Conservation (phyloP, 495 filamentous ascomycete species). For the Thermothielavioides terrestris region DNA sequence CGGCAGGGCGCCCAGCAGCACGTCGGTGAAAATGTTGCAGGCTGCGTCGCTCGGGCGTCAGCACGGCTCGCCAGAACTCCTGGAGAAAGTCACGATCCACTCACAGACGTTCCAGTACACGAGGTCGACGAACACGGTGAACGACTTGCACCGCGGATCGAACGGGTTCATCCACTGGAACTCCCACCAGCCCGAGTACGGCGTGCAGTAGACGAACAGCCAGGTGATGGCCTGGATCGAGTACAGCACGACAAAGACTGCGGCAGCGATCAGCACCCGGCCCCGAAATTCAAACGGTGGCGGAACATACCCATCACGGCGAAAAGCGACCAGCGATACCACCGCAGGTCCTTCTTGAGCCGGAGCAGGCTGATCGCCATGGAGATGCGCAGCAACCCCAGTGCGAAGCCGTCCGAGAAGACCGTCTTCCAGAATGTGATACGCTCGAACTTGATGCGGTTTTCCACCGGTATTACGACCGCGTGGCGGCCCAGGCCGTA, state of each 20-base stretch:
- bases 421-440: constrained; percentile 30
- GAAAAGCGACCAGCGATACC: constrained; percentile 15
- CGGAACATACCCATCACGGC: constrained; percentile 13
- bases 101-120: constrained; percentile 4
- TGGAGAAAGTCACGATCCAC: not conserved
- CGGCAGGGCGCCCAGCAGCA: constrained; percentile 1
- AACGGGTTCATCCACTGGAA: constrained; percentile 4
- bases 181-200: constrained; percentile 8
- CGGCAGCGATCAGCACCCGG: not conserved
- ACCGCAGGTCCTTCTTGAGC: constrained; percentile 6
- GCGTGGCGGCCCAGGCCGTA: constrained; percentile 33
- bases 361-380: constrained; percentile 23
- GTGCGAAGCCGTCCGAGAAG: constrained; percentile 24
- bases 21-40: constrained; percentile 6
- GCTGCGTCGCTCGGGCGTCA: not conserved
- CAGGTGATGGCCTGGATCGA: constrained; percentile 20
- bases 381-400: constrained; percentile 35
- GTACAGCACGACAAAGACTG: constrained; percentile 24
- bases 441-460: constrained; percentile 25
- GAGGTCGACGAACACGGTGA: constrained; percentile 2
- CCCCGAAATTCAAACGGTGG: not conserved
- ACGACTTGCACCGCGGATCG: not conserved
- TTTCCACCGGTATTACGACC: constrained; percentile 13
- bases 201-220: constrained; percentile 25
- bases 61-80: not conserved